Conservation (phyloP, 495 filamentous ascomycete species). For the Amphirosellinia nigrospora region DNA sequence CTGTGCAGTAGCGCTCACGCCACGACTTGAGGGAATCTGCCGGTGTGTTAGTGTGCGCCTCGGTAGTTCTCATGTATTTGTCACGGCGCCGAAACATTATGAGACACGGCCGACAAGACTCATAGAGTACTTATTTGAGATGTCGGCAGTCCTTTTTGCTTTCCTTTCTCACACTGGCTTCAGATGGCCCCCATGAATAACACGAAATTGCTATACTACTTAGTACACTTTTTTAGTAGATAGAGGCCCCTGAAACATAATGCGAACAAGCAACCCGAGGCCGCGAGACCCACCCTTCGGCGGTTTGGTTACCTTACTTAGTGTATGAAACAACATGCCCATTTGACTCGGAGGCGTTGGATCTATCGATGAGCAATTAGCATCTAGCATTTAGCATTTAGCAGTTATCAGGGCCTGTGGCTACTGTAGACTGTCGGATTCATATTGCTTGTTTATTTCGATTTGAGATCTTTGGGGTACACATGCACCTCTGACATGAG, state of each 20-base stretch:
- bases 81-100: conserved; percentile 5
- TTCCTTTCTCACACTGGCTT: background rate
- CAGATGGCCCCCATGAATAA: background rate
- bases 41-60: conserved; percentile 5
- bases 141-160: background rate
- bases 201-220: conserved; percentile 13
- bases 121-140: background rate
- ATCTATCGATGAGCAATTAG: conserved; percentile 1
- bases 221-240: no score
- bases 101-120: conserved; percentile 2
- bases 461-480: background rate
- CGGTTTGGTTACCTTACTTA: no score
- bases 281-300: background rate
- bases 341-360: background rate
- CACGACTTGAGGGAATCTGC: background rate
- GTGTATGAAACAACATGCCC: background rate
- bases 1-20: conserved; percentile 12
- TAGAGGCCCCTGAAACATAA: conserved; percentile 20
- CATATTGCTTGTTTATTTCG: background rate
- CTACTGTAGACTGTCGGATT: background rate
- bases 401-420: background rate
- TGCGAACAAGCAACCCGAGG: no score
- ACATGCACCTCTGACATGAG: conserved; percentile 2
- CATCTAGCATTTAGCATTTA: background rate
- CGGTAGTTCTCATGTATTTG: background rate